Evolutionary conservation across 352 stramenopile genomes (phyloP).

Genomic region (Pythium rhizo-oryzae): DNA sequence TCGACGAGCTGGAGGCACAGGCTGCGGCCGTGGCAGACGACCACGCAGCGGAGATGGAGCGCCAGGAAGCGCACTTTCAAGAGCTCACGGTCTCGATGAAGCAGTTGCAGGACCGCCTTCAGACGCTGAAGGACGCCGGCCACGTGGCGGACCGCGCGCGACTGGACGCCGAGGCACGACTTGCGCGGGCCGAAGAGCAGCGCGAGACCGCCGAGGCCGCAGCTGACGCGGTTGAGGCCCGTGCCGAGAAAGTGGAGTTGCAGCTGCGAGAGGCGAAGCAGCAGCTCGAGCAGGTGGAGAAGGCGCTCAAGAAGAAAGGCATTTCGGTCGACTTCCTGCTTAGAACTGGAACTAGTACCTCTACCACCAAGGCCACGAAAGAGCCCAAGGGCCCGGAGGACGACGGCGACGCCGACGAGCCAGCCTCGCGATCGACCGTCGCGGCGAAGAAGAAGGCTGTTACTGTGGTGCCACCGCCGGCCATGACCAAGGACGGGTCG

Average conservation of each 20-base stretch:
- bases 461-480: neutral
- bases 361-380: neutral
- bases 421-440: neutral
- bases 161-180: slow-evolving; percentile 38
- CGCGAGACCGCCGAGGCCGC: slow-evolving; percentile 52
- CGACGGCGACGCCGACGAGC: neutral
- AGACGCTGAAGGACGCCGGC: slow-evolving; percentile 31
- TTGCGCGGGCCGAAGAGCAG: slow-evolving; percentile 40
- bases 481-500: neutral
- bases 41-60: slow-evolving; percentile 18
- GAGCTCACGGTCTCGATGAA: slow-evolving; percentile 34
- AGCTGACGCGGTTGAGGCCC: slow-evolving; percentile 44
- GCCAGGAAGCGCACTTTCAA: slow-evolving; percentile 28
- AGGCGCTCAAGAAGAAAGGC: slow-evolving; percentile 55
- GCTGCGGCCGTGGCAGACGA: slow-evolving; percentile 18
- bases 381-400: slow-evolving; percentile 20
- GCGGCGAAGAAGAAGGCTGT: slow-evolving; percentile 6
- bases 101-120: slow-evolving; percentile 41
- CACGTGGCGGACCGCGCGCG: slow-evolving; percentile 35
- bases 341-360: slow-evolving; percentile 30
- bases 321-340: slow-evolving; percentile 72
- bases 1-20: slow-evolving; percentile 20
- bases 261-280: slow-evolving; percentile 34
- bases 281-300: slow-evolving; percentile 46
- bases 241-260: slow-evolving; percentile 38